These are phyloP conservation scores for Penicillium coprophilum DNA, from an alignment of 495 filamentous ascomycete species.

Conservation along the genomic window DNA sequence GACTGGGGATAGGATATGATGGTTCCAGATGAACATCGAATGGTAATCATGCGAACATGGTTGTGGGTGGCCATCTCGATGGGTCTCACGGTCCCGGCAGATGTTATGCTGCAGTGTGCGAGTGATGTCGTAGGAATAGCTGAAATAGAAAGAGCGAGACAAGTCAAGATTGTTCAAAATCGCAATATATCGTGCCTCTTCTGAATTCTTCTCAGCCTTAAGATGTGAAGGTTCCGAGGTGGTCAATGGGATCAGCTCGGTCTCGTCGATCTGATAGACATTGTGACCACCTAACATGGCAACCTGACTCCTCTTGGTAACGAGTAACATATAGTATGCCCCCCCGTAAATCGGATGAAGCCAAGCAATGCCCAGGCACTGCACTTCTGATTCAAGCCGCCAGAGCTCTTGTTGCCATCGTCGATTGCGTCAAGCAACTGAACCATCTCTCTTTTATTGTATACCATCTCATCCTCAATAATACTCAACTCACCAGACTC, in stretches of 20 bases:
- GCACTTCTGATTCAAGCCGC: constrained; percentile 87
- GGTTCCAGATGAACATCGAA: constrained; percentile 98
- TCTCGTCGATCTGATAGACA: constrained; percentile 93
- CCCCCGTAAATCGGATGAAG: constrained; percentile 93
- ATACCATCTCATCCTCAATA: constrained; percentile 90
- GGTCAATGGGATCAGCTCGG: constrained; percentile 85
- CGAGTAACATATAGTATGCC: constrained; percentile 94
- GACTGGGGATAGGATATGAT: constrained; percentile 80
- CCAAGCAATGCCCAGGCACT: constrained; percentile 92
- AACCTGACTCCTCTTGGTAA: constrained; percentile 93
- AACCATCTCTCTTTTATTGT: constrained; percentile 89
- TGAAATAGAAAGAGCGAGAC: constrained; percentile 92
- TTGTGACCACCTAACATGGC: constrained; percentile 96
- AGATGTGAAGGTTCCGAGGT: constrained; percentile 59
- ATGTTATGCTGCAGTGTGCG: constrained; percentile 92
- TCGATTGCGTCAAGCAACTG: constrained; percentile 91
- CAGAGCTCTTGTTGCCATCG: constrained; percentile 87
- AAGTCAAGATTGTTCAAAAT: constrained; percentile 91
- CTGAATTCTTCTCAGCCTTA: constrained; percentile 77
- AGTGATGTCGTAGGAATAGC: constrained; percentile 96
- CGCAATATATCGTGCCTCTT: constrained; percentile 83
- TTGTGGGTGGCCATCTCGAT: constrained; percentile 61
- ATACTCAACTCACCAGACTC: constrained; percentile 79
- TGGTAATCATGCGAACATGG: constrained; percentile 69
- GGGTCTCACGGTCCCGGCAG: constrained; percentile 68